A percentile compares a stretch with the other conserved stretches of the same genome.
Conservation (phyloP, 192 early-diverging fungal genomes). For the Podochytrium sp. region DNA sequence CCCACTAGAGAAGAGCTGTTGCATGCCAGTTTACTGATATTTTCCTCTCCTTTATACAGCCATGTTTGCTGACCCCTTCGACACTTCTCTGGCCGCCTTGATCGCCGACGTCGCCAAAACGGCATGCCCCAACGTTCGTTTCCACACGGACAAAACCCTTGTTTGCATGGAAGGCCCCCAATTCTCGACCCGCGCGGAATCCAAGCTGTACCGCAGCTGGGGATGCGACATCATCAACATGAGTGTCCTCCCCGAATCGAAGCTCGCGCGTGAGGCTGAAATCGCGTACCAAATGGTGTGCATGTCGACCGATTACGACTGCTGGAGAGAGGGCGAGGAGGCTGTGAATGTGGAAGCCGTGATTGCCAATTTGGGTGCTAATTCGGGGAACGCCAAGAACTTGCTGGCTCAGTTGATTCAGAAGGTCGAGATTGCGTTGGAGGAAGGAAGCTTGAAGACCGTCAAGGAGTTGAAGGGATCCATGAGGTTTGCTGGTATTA, state of each 20-base stretch:
- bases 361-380: conserved; percentile 86
- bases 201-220: conserved; percentile 92
- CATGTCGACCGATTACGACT: conserved; percentile 99
- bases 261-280: conserved; percentile 97
- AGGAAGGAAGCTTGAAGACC: conserved; percentile 53
- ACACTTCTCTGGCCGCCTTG: conserved; percentile 70
- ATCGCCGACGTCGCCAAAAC: conserved; percentile 58
- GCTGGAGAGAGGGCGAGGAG: conserved; percentile 64
- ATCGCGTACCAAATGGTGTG: conserved; percentile 98
- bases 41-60: neutral
- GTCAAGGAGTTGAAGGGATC: conserved; percentile 72
- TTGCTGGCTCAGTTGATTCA: conserved; percentile 80
- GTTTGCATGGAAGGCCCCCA: conserved; percentile 99
- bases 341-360: conserved; percentile 75
- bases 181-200: conserved; percentile 97
- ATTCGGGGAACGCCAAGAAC: conserved; percentile 80
- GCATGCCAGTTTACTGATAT: no score
- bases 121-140: conserved; percentile 52
- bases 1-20: no score
- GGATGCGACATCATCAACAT: conserved; percentile 97
- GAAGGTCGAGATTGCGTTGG: conserved; percentile 66
- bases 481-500: conserved; percentile 87
- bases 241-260: conserved; percentile 94
- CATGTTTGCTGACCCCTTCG: conserved; percentile 93
- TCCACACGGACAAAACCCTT: conserved; percentile 84